These are phyloP conservation scores for Gastrolobium bilobum DNA, from an alignment of 306 rosid species.

Conservation along the genomic window DNA sequence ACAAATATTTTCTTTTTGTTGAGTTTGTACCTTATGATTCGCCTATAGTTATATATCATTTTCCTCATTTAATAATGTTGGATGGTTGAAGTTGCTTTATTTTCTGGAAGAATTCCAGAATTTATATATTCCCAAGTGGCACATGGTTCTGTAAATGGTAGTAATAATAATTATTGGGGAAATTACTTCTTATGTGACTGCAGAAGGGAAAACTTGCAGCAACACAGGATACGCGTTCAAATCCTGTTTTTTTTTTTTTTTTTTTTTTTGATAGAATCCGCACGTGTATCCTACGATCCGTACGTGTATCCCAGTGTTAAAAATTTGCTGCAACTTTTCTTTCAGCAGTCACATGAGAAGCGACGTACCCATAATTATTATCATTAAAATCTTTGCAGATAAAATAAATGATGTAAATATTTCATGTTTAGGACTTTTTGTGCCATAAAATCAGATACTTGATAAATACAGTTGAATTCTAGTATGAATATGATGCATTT, in stretches of 20 bases:
- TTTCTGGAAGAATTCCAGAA: conserved; percentile 11
- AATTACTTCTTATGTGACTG: too few relatives aligned
- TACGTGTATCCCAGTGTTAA: too few relatives aligned
- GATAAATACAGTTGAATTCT: not conserved
- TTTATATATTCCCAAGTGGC: conserved; percentile 30
- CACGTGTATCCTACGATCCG: too few relatives aligned
- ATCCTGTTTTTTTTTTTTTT: too few relatives aligned
- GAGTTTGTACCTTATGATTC: not conserved
- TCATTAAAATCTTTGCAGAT: not conserved
- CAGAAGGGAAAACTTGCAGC: too few relatives aligned
- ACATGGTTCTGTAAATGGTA: conserved; percentile 21
- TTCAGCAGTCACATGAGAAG: too few relatives aligned
- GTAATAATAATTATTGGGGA: not conserved
- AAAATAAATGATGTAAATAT: not conserved
- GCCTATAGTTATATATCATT: not conserved
- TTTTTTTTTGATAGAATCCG: too few relatives aligned
- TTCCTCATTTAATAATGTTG: conserved; percentile 24
- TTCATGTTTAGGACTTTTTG: not conserved
- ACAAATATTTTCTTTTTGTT: not conserved
- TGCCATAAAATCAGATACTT: not conserved
- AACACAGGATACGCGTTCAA: too few relatives aligned
- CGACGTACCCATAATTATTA: not conserved
- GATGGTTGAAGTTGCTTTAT: conserved; percentile 14
- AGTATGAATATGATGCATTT: not conserved
- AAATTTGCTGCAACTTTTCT: too few relatives aligned